phyloP scores from a whole-genome alignment of 139 green algal species.

The Closterium sp. region DNA sequence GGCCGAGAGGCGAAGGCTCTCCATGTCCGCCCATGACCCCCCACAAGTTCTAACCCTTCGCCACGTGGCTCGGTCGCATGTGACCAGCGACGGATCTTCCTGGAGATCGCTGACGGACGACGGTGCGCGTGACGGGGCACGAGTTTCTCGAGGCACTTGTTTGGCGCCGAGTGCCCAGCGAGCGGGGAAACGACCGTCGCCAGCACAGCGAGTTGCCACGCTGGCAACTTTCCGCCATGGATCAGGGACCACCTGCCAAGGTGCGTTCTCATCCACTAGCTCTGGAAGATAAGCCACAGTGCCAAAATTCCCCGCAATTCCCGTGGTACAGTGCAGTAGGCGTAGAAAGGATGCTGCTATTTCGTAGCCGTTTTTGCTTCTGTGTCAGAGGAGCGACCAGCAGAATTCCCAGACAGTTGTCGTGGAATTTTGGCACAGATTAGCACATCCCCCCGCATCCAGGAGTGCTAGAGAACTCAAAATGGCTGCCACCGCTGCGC shows the following conservation, averaged over 20 bases:
- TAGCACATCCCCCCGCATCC: not conserved
- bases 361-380: not conserved
- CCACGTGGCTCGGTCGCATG: not conserved
- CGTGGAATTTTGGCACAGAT: not conserved
- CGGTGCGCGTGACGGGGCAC: not conserved
- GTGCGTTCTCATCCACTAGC: not conserved
- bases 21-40: not conserved
- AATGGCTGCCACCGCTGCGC: not conserved
- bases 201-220: not conserved
- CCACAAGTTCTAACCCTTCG: not conserved
- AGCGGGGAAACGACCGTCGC: not conserved
- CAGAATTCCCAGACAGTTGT: not conserved
- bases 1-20: not conserved
- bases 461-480: not conserved
- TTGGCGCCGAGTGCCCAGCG: not conserved
- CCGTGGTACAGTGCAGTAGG: not conserved
- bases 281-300: not conserved
- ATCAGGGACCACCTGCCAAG: not conserved
- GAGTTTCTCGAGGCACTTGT: too few relatives aligned
- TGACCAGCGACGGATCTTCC: not conserved
- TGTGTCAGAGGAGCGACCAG: not conserved
- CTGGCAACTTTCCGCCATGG: not conserved
- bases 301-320: not conserved
- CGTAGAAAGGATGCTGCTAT: not conserved
- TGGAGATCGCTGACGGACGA: not conserved